Base-by-base conservation (phyloP, 148 eudicot genomes). In the Vaccinium corymbosum region DNA sequence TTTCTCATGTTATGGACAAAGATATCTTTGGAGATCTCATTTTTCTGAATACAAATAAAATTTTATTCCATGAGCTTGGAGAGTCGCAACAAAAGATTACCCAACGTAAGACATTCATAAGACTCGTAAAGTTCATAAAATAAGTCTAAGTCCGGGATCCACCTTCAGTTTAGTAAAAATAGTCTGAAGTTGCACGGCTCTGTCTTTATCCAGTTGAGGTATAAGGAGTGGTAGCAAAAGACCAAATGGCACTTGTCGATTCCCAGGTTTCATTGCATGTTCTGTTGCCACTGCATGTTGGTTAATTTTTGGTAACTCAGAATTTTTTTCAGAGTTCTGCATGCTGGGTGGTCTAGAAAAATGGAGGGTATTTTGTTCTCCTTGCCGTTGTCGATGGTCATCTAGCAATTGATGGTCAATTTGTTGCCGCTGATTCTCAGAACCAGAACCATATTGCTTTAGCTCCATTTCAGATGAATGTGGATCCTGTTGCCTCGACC, bases 151-250 rank as follows among this genome's bases (percentile, higher is more conserved):
- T 32, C 83, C 49, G 70, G 85, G 82, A 81, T 81, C 66, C 62
- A 94, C 99, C 94, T 89, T 87, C 62, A 97, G 81, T 89, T 89
- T 92, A n/a, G 50, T 22, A 86, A 93, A 97, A 16, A 97, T 91
- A 50, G 89, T 90, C 81, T 89, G 89, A 35, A 97, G 93, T 85
- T 97, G 98, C 97, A 89, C 85, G 53, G 93, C 91, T 84, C 90
- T 92, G 79, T 97, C 99, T 86, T 95, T 95, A 82, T 97, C 98
- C 86, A 97, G 93, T 86, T 92, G 96, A 49, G 98, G 97, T 79
- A 89, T 89, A 81, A 97, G 93, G 85, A 92, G 89, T 38, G 99
- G 99, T 78, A 97, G 93, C 87, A 97, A 86, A 86, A 91, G 84
- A 80, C 93, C 99, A 89, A 97, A 94, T 4, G 99, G 97, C 70